Conservation (phyloP, 2,329 filamentous ascomycete genomes). For the Graphium sp. region DNA sequence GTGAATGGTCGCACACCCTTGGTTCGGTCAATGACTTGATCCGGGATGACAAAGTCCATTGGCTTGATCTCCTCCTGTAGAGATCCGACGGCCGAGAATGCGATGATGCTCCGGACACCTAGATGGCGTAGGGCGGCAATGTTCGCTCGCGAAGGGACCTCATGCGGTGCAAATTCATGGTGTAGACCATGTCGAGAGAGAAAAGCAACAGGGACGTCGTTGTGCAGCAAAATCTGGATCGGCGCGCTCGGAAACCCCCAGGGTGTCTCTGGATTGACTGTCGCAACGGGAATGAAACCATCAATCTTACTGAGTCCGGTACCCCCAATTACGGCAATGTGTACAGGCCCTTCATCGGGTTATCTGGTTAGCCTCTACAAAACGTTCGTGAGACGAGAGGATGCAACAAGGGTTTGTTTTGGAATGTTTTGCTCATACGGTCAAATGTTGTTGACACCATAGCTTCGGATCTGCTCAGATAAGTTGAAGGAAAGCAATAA, state of each 20-base stretch:
- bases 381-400: no score
- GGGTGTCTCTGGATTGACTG: conserved; percentile 61
- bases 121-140: conserved; percentile 90
- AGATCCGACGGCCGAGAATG: conserved; percentile 88
- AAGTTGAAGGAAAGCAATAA: no score
- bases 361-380: no score
- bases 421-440: conserved; percentile 2
- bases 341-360: conserved; percentile 59
- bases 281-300: conserved; percentile 71
- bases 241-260: conserved; percentile 67
- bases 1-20: conserved; percentile 91
- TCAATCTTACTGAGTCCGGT: conserved; percentile 82
- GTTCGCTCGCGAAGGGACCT: conserved; percentile 89
- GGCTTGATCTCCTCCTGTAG: conserved; percentile 86
- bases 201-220: conserved; percentile 72
- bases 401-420: not conserved
- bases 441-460: conserved; percentile 4
- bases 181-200: conserved; percentile 79
- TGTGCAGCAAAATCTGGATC: conserved; percentile 80
- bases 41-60: conserved; percentile 89
- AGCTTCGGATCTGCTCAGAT: no score
- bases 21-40: conserved; percentile 94
- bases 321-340: conserved; percentile 82
- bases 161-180: conserved; percentile 84
- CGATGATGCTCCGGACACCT: conserved; percentile 80